A percentile compares a stretch with the other conserved stretches of the same genome.
phyloP scores from a whole-genome alignment of 192 early-diverging fungal genomes.

The Dimargaris verticillata region DNA sequence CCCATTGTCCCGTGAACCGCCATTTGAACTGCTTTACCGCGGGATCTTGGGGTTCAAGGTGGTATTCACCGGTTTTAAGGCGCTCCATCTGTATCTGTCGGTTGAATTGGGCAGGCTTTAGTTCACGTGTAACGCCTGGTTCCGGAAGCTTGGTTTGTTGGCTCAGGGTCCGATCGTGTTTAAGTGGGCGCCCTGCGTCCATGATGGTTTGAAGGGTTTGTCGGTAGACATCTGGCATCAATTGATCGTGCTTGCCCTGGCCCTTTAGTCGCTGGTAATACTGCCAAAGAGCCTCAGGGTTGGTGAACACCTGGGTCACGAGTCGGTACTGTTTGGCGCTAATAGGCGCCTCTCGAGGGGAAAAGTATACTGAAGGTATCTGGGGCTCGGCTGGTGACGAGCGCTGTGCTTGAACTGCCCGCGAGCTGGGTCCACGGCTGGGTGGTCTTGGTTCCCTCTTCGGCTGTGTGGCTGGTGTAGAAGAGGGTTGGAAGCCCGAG shows the following conservation, averaged over 20 bases:
- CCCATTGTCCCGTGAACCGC: not conserved
- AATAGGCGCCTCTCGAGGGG: not conserved
- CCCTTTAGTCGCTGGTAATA: conserved; percentile 5
- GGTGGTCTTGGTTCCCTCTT: no score
- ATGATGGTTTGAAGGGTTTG: not conserved
- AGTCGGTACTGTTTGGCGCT: conserved; percentile 1
- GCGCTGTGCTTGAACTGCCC: not conserved
- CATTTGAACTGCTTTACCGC: no score
- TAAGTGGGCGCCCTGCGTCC: not conserved
- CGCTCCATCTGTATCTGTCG: not conserved
- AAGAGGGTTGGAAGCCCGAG: not conserved
- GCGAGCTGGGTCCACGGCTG: not conserved
- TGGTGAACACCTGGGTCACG: conserved; percentile 2
- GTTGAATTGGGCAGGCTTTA: no score
- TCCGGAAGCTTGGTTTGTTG: no score
- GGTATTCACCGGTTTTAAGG: not conserved
- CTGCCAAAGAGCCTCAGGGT: conserved; percentile 6
- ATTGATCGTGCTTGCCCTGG: not conserved
- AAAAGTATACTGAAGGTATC: not conserved
- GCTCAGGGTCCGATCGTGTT: no score
- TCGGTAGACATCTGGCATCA: not conserved
- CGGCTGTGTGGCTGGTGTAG: not conserved
- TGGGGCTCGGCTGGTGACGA: not conserved
- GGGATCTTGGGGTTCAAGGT: not conserved
- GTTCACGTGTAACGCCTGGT: no score